Conservation (phyloP, 2,329 filamentous ascomycete species). For the Cordyceps pruinosa region DNA sequence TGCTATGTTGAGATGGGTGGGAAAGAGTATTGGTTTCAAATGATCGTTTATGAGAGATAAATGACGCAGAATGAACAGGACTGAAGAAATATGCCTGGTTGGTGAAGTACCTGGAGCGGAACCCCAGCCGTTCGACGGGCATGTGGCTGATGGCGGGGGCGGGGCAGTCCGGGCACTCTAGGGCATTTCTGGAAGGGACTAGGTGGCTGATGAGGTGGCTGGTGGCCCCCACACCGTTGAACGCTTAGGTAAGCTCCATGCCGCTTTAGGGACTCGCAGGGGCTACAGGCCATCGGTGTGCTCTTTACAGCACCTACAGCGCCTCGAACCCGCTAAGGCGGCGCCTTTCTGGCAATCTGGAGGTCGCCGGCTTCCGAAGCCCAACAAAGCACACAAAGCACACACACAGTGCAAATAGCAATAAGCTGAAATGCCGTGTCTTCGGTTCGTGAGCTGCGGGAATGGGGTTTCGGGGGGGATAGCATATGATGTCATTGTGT, state of each 20-base stretch:
- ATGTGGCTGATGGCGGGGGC: slow-evolving; percentile 7
- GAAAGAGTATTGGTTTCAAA: neutral
- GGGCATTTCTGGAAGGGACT: neutral
- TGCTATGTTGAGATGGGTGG: neutral
- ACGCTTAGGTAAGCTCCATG: neutral
- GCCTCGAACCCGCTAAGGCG: neutral
- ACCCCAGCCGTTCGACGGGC: neutral
- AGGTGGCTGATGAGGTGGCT: neutral
- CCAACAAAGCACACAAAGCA: no score
- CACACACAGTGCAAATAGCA: no score
- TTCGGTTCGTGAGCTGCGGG: no score
- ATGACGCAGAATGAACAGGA: neutral
- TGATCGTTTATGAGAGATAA: neutral
- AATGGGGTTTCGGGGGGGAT: no score
- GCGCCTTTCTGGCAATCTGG: slow-evolving; percentile 17
- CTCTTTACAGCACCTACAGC: neutral
- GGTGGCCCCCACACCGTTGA: neutral
- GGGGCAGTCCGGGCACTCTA: neutral
- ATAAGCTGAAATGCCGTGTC: no score
- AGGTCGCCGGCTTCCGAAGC: slow-evolving; percentile 28
- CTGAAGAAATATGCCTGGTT: neutral
- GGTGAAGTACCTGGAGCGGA: neutral
- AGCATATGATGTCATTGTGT: no score
- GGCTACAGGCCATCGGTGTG: neutral
- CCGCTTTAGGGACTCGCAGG: neutral